Evolutionary conservation across 169 alveolate species (phyloP), one percentile per base, ranked within the genome.

Genomic region (Babesia gibsoni): DNA sequence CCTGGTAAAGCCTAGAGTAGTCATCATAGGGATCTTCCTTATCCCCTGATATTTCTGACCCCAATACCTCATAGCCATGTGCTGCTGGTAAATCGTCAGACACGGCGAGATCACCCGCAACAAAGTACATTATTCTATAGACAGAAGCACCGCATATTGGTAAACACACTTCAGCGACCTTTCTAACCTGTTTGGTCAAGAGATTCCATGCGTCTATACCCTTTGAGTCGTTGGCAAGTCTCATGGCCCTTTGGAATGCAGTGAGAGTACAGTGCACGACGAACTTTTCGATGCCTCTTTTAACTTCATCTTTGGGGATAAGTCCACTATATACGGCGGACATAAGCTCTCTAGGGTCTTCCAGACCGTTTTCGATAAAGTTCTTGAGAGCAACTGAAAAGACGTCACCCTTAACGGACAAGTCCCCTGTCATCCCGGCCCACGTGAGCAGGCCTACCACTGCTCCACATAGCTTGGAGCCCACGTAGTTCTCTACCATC

Each of bases 141-240:
- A 74, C 84, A 8, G 77, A 58, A 4, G 43, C 73, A 32, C 73
- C 67, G 32, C 75, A 54, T 10, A 74, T 59, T 23, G 77, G 80
- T 32, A 74, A 30, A 46, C 84, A 63, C 0, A 67, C 52, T 20
- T 63, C 59, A 14, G 61, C 59, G 4, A 74, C 67, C 33, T 63
- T 30, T 1, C 73, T 52, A 10, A 72, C 30, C 29, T 61, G 72
- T 35, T 20, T 61, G 0, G 72, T 58, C 36, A 61, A 48, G 2
- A 7, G 56, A 32, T 61, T 61, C 72, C 72, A 61, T 4, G 72
- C 30, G 4, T 61, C 58, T 41, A 61, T 61, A 2, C 49, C 52
- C 50, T 49, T 32, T 8, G 65, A 61, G 46, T 43, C 63, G 6
- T 20, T 46, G 12, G 33, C 64, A 29, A 46, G 18, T 22, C 64